Evolutionary conservation across 2,329 filamentous ascomycete species (phyloP).

Genomic region (Microdochium nivale): DNA sequence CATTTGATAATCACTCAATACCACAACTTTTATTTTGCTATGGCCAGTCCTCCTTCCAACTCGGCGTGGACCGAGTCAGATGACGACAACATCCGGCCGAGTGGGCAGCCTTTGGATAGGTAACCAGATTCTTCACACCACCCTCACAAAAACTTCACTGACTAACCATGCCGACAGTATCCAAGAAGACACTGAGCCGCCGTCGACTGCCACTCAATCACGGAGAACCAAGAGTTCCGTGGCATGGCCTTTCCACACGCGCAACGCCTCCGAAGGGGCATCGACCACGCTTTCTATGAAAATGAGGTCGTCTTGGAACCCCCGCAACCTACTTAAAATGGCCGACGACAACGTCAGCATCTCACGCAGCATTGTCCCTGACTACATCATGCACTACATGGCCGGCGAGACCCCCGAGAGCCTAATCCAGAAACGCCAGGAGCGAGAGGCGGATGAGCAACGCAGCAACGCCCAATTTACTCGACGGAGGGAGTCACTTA

Average conservation of each 20-base stretch:
- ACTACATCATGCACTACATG: constrained; percentile 47
- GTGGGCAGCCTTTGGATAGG: not conserved
- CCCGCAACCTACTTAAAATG: not conserved
- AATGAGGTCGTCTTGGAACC: constrained; percentile 16
- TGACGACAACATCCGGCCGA: not conserved
- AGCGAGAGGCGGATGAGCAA: constrained; percentile 19
- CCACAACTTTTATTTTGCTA: not conserved
- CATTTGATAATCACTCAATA: not conserved
- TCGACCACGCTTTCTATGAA: constrained; percentile 18
- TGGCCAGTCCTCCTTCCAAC: not conserved
- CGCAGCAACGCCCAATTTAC: constrained; percentile 20
- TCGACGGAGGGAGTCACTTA: constrained; percentile 17
- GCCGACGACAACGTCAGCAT: constrained; percentile 22
- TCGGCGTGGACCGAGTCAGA: not conserved
- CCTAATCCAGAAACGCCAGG: constrained; percentile 34
- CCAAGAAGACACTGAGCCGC: constrained; percentile 16
- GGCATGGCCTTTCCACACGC: constrained; percentile 21
- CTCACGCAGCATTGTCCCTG: constrained; percentile 38
- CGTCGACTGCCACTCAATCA: constrained; percentile 12
- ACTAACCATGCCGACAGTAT: constrained; percentile 7
- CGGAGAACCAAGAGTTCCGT: constrained; percentile 14
- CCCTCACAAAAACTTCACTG: not conserved
- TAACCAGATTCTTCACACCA: not conserved
- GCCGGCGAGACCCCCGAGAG: constrained; percentile 46
- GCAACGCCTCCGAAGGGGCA: constrained; percentile 12